Base-by-base conservation (phyloP, 2,329 filamentous ascomycete genomes). In the Phialocephala subalpina region DNA sequence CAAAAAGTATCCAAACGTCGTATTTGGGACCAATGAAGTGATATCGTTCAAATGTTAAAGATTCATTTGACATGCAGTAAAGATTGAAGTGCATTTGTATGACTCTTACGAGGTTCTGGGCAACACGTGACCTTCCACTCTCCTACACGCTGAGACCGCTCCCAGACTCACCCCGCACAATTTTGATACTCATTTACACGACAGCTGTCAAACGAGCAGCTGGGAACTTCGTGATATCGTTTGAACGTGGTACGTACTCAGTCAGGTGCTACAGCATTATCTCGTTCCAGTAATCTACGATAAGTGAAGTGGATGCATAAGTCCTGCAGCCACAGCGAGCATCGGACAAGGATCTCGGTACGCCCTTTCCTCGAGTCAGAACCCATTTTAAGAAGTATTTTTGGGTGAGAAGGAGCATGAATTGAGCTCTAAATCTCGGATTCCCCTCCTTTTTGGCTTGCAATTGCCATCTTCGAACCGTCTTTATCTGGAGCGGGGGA, bases 361-460 rank as follows among this genome's bases (percentile, higher is more conserved):
- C 45, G 45, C 20, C 45, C 45, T 22, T 49, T 49, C 45, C n/a
- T 49, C 45, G 45, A 49, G 45, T 49, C 45, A 49, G 45, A 49
- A 14, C 20, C n/a, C n/a, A 22, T 25, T 22, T 49, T 25, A 49
- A 3, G 45, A 49, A 14, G 16, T n/a, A 49, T 11, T 49, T 49
- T 25, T 49, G 3, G 14, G 14, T 42, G 18, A 14, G 12, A 42
- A 49, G 45, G n/a, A 25, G 12, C 11, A 11, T 49, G n/a, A 49
- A n/a, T 22, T 22, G 20, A 25, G 20, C n/a, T 20, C 11, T 25
- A n/a, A 11, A 49, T 22, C 11, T 49, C 45, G 6, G n/a, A n/a
- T n/a, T 49, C n/a, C 20, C 9, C n/a, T 22, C 11, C 20, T 8
- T 25, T 49, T n/a, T 6, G 11, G 11, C 14, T 22, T n/a, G 2